These are phyloP conservation scores for Yarrowia deformans DNA, from an alignment of 805 yeast genomes.

Conservation along the genomic window DNA sequence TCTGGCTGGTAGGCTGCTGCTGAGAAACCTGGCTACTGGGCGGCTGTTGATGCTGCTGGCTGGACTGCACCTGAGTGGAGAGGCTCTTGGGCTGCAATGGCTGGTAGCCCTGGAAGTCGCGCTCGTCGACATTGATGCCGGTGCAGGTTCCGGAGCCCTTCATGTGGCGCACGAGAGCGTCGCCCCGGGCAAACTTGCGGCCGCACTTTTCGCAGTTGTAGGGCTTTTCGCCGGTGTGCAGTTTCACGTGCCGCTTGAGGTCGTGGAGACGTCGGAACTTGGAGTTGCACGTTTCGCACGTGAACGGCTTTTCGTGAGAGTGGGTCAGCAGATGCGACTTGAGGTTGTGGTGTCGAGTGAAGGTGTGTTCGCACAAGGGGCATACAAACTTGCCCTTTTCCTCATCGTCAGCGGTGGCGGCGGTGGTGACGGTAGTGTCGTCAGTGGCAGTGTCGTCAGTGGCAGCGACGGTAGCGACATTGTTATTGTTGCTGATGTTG, in stretches of 20 bases:
- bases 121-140: constrained; percentile 26
- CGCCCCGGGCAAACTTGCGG: constrained; percentile 73
- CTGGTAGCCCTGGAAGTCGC: constrained; percentile 35
- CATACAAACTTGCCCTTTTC: constrained; percentile 55
- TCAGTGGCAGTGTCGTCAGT: background rate
- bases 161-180: constrained; percentile 74
- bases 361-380: constrained; percentile 65
- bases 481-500: too few relatives aligned
- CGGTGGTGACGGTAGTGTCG: background rate
- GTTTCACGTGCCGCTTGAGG: constrained; percentile 73
- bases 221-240: constrained; percentile 80
- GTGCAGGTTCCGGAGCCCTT: constrained; percentile 55
- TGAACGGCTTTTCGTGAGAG: constrained; percentile 67
- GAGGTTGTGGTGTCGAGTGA: constrained; percentile 76
- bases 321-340: constrained; percentile 76
- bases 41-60: constrained; percentile 11
- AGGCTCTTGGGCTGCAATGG: constrained; percentile 30
- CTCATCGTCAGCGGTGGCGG: constrained; percentile 24
- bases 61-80: background rate
- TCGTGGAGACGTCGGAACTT: constrained; percentile 78
- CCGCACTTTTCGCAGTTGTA: constrained; percentile 66
- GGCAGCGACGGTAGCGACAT: too few relatives aligned
- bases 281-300: constrained; percentile 65
- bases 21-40: too few relatives aligned
- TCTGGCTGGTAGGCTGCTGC: constrained; percentile 1